These are phyloP conservation scores for Niveomyces coronatus DNA, from an alignment of 2,329 filamentous ascomycete genomes.

Conservation along the genomic window DNA sequence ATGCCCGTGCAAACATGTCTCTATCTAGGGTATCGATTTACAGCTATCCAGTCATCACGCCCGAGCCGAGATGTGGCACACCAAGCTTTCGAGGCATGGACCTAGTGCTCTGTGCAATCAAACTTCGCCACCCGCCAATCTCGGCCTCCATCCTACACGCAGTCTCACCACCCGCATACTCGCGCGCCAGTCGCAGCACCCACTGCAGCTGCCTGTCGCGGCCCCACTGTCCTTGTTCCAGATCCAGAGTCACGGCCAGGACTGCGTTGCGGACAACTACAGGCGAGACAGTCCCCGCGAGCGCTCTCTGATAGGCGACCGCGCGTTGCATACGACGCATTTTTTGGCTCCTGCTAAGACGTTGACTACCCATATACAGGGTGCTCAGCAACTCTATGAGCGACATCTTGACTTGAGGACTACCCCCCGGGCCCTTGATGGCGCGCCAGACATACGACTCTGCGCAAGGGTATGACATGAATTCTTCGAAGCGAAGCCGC, in stretches of 20 bases:
- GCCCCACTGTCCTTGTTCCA: slow-evolving; percentile 23
- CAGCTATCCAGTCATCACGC: no score
- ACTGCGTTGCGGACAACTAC: slow-evolving; percentile 19
- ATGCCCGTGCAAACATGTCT: no score
- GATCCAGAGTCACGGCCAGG: slow-evolving; percentile 21
- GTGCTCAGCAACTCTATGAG: slow-evolving; percentile 22
- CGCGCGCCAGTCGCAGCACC: slow-evolving; percentile 18
- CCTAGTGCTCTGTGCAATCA: no score
- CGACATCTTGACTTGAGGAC: slow-evolving; percentile 14
- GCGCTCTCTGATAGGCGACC: slow-evolving; percentile 15
- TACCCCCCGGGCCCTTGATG: slow-evolving; percentile 4
- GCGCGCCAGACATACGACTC: slow-evolving; percentile 5
- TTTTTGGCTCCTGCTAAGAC: slow-evolving; percentile 20
- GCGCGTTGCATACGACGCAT: slow-evolving; percentile 22
- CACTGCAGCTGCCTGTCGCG: slow-evolving; percentile 21
- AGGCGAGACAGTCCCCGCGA: slow-evolving; percentile 16
- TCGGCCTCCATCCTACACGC: slow-evolving; percentile 12
- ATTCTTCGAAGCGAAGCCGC: neutral
- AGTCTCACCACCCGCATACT: slow-evolving; percentile 13
- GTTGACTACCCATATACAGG: slow-evolving; percentile 19
- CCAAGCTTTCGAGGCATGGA: no score
- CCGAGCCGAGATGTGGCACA: no score
- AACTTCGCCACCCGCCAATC: slow-evolving; percentile 17
- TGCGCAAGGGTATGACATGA: slow-evolving; percentile 1
- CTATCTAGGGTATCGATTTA: no score